These are phyloP conservation scores for Clausena lansium DNA, from an alignment of 345 rosid species.

Conservation along the genomic window DNA sequence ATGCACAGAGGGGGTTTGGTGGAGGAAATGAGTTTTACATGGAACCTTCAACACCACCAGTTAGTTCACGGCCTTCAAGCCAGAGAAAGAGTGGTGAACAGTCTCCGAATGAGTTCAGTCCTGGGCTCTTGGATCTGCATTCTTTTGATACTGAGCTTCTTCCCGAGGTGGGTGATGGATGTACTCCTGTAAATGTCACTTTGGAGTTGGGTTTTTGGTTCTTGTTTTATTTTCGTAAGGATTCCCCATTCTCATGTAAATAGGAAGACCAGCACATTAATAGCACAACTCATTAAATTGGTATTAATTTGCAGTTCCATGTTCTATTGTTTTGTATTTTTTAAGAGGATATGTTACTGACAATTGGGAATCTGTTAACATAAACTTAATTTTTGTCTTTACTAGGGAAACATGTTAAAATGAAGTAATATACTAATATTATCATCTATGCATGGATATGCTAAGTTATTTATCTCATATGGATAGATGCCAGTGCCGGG, in stretches of 20 bases:
- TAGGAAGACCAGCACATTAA: background rate
- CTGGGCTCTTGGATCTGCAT: slow-evolving; percentile 96
- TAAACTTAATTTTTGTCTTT: background rate
- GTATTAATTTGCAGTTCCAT: background rate
- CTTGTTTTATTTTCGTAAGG: background rate
- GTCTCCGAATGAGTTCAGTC: slow-evolving; percentile 75
- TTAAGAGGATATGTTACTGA: background rate
- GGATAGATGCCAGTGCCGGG: slow-evolving; percentile 64
- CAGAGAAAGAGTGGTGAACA: slow-evolving; percentile 74
- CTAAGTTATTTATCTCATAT: slow-evolving; percentile 13
- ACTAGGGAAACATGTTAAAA: background rate
- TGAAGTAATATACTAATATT: background rate
- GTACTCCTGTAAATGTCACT: background rate
- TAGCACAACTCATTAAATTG: background rate
- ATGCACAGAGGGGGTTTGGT: slow-evolving; percentile 61
- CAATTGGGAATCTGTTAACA: no score
- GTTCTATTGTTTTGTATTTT: background rate
- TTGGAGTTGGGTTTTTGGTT: background rate
- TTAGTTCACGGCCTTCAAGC: slow-evolving; percentile 51
- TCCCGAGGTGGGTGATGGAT: slow-evolving; percentile 63
- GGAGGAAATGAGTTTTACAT: slow-evolving; percentile 64
- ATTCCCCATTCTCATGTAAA: background rate
- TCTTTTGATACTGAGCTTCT: slow-evolving; percentile 94
- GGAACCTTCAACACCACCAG: slow-evolving; percentile 80
- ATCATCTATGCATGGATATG: background rate